phyloP scores from a whole-genome alignment of 192 early-diverging fungal species.

The Anaeromyces robustus region DNA sequence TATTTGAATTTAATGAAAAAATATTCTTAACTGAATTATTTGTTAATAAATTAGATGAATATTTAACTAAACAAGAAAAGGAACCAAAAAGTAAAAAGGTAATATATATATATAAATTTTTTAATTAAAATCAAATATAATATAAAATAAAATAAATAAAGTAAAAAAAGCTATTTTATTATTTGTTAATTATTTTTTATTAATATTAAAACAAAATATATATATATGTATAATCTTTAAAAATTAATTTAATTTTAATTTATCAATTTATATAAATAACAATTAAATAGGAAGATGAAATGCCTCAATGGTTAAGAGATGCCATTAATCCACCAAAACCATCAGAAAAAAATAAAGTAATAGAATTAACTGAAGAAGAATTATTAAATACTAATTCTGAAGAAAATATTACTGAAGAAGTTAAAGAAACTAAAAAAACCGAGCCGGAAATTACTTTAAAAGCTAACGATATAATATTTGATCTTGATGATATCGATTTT shows the following conservation, averaged over 20 bases:
- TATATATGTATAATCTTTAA: too few species aligned
- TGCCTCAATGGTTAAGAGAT: neutral
- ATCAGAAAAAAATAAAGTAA: neutral
- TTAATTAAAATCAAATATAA: neutral
- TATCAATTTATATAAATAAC: too few species aligned
- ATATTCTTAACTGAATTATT: neutral
- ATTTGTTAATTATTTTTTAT: too few species aligned
- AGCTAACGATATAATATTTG: neutral
- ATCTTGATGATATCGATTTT: neutral
- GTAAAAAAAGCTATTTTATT: too few species aligned
- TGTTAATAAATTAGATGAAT: neutral
- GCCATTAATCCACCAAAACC: neutral
- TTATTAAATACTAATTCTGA: neutral
- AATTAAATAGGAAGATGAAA: neutral
- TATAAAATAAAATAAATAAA: neutral
- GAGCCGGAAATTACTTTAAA: neutral
- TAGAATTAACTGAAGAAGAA: neutral
- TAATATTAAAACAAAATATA: too few species aligned
- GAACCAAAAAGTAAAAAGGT: neutral
- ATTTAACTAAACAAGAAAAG: neutral
- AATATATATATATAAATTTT: too few species aligned
- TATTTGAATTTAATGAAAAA: neutral
- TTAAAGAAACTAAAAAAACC: neutral
- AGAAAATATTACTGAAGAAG: too few species aligned
- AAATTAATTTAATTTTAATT: too few species aligned